A percentile compares a stretch with the other conserved stretches of the same genome.
These are phyloP conservation scores for Avena sativa DNA, from an alignment of 176 grass and related monocot species.

Conservation along the genomic window DNA sequence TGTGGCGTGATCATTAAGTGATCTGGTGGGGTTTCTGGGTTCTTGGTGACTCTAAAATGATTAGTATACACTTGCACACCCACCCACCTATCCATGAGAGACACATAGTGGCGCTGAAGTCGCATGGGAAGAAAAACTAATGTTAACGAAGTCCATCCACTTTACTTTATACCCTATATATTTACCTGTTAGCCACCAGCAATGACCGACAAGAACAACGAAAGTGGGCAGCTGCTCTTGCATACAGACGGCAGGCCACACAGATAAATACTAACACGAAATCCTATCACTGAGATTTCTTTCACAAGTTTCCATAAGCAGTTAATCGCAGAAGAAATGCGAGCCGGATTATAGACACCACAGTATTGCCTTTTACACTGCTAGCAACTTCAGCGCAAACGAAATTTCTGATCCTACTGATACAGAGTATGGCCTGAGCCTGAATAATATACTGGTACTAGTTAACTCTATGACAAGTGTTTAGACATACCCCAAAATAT, in stretches of 20 bases:
- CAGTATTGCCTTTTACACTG: background rate
- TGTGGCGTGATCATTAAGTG: background rate
- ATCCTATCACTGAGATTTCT: background rate
- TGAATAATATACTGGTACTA: background rate
- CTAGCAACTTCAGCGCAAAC: constrained; percentile 8
- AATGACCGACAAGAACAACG: no score
- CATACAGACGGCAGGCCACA: background rate
- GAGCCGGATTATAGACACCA: background rate
- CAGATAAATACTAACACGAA: background rate
- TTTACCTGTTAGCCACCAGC: no score
- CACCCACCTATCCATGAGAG: background rate
- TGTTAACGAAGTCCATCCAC: no score
- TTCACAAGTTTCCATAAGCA: background rate
- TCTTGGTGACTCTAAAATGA: background rate
- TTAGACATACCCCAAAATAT: background rate
- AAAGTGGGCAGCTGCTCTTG: no score
- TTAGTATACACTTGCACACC: background rate
- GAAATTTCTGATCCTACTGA: background rate
- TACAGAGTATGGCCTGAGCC: background rate
- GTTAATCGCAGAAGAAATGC: background rate
- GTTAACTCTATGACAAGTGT: background rate
- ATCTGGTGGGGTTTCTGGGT: background rate
- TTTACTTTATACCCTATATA: no score
- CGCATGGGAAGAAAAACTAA: background rate
- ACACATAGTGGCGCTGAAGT: background rate